These are phyloP conservation scores for Aureobasidium pullulans DNA, from an alignment of 2,329 filamentous ascomycete genomes.

Conservation along the genomic window DNA sequence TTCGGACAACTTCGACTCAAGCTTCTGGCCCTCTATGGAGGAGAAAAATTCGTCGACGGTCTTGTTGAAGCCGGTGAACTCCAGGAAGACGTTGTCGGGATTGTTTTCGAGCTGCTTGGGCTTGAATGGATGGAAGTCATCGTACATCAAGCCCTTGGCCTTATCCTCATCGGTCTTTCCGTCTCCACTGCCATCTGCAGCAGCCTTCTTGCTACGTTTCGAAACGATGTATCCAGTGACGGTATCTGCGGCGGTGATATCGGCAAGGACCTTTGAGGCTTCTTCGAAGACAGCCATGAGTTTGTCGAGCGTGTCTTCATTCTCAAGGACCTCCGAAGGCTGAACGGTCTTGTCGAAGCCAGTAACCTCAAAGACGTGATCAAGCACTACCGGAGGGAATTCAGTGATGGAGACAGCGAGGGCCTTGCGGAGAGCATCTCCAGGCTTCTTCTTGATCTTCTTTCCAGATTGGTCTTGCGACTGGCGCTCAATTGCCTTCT, in stretches of 20 bases:
- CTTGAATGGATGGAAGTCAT: slow-evolving; percentile 91
- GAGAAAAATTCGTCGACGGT: slow-evolving; percentile 97
- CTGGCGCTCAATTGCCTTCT: slow-evolving; percentile 56
- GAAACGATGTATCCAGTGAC: slow-evolving; percentile 86
- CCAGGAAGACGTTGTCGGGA: slow-evolving; percentile 58
- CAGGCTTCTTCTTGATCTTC: slow-evolving; percentile 66
- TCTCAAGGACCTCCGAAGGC: slow-evolving; percentile 62
- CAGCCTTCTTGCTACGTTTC: slow-evolving; percentile 21
- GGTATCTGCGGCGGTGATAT: slow-evolving; percentile 57
- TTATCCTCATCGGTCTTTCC: slow-evolving; percentile 35
- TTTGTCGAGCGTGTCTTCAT: slow-evolving; percentile 55
- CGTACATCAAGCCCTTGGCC: slow-evolving; percentile 57
- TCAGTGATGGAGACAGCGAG: slow-evolving; percentile 81
- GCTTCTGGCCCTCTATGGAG: slow-evolving; percentile 85
- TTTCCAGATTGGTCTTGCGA: slow-evolving; percentile 37
- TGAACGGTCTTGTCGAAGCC: slow-evolving; percentile 62
- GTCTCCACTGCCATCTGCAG: slow-evolving; percentile 26
- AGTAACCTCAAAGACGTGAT: slow-evolving; percentile 68
- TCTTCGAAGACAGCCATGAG: slow-evolving; percentile 62
- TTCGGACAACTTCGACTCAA: slow-evolving; percentile 76
- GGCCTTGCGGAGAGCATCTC: slow-evolving; percentile 70
- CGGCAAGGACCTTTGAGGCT: slow-evolving; percentile 61
- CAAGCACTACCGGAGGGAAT: slow-evolving; percentile 77
- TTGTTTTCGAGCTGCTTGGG: slow-evolving; percentile 72
- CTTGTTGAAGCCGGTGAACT: slow-evolving; percentile 80